phyloP scores from a whole-genome alignment of 345 rosid species.

The Citrus trifoliata region DNA sequence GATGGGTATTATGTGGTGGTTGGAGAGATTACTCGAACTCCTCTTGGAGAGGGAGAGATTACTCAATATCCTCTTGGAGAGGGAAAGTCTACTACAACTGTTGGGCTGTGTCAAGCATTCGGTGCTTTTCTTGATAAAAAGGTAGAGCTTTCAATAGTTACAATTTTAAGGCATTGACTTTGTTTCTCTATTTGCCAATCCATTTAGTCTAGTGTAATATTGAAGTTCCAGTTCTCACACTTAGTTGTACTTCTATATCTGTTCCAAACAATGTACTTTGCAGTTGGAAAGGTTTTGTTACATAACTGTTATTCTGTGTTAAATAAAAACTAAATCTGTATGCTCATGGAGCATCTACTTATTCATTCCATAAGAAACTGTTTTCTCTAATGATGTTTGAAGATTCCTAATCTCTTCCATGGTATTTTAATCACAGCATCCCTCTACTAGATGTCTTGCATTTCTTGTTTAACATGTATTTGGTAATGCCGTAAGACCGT shows the following conservation, averaged over 20 bases:
- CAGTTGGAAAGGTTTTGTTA: neutral
- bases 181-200: neutral
- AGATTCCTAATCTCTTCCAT: neutral
- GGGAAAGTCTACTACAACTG: slow-evolving; percentile 95
- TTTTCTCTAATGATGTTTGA: neutral
- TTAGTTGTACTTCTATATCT: neutral
- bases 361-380: neutral
- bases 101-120: slow-evolving; percentile 93
- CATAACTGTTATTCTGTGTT: neutral
- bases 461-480: neutral
- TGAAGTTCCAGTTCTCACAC: too few relatives aligned
- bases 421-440: neutral
- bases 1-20: slow-evolving; percentile 95
- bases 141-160: slow-evolving; percentile 35
- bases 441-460: neutral
- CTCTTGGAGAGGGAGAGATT: slow-evolving; percentile 38
- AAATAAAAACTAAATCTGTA: too few relatives aligned
- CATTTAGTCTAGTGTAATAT: neutral
- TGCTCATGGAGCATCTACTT: neutral
- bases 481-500: neutral
- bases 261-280: neutral
- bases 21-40: slow-evolving; percentile 98
- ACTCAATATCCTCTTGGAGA: slow-evolving; percentile 28
- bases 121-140: slow-evolving; percentile 92
- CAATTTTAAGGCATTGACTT: neutral